Percentiles rank a stretch among this genome's conserved stretches.
Evolutionary conservation across 2,329 filamentous ascomycete species (phyloP).

Genomic region (Neurospora crassa): DNA sequence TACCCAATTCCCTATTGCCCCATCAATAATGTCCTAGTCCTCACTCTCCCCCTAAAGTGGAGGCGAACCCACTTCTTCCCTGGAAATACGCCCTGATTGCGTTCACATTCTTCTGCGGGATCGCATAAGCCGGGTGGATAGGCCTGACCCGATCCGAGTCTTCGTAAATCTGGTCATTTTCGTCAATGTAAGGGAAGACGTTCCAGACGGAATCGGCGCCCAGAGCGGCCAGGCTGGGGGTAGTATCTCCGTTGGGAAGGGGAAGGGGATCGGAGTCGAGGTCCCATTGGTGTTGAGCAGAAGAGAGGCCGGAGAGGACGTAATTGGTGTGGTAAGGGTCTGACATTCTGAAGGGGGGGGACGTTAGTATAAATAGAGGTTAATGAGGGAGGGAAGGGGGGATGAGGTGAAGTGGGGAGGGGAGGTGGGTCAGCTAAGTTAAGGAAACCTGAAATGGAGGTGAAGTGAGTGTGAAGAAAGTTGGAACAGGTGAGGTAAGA

Average conservation of each 20-base stretch:
- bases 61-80: slow-evolving; percentile 41
- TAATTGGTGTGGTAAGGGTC: slow-evolving; percentile 94
- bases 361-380: not conserved
- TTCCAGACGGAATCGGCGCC: slow-evolving; percentile 26
- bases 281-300: slow-evolving; percentile 61
- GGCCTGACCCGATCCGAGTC: slow-evolving; percentile 59
- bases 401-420: not conserved
- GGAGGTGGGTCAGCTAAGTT: not conserved
- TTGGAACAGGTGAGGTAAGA: not conserved
- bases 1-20: not conserved
- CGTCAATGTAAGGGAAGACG: slow-evolving; percentile 37
- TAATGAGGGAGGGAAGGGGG: not conserved
- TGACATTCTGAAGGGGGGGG: slow-evolving; percentile 44
- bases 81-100: slow-evolving; percentile 56
- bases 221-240: slow-evolving; percentile 21
- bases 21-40: not conserved
- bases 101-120: slow-evolving; percentile 62
- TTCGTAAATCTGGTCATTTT: slow-evolving; percentile 55
- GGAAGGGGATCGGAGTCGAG: slow-evolving; percentile 21
- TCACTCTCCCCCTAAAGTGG: not conserved
- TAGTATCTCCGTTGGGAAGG: slow-evolving; percentile 28
- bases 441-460: not conserved
- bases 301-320: slow-evolving; percentile 76
- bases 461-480: not conserved
- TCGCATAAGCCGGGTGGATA: slow-evolving; percentile 77